Percentiles rank a stretch among this genome's conserved stretches.
phyloP scores from a whole-genome alignment of 495 filamentous ascomycete genomes.

The Massariosphaeria phaeospora region DNA sequence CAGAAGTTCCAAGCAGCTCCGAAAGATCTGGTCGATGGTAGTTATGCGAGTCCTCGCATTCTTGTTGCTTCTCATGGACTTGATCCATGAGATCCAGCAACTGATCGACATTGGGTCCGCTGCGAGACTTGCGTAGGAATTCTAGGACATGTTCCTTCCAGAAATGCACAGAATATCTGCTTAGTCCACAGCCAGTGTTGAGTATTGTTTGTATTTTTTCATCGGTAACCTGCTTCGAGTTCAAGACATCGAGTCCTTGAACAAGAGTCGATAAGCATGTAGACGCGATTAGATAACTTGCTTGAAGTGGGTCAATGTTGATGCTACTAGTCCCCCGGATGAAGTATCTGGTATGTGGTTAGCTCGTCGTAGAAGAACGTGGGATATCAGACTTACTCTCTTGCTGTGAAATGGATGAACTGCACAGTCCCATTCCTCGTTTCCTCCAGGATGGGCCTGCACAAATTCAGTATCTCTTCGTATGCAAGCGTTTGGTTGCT shows the following conservation, averaged over 20 bases:
- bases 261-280: neutral
- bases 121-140: neutral
- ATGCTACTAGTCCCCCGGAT: neutral
- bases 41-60: neutral
- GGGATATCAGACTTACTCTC: neutral
- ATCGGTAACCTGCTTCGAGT: neutral
- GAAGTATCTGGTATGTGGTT: neutral
- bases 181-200: neutral
- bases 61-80: neutral
- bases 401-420: neutral
- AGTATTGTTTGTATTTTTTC: neutral
- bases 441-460: neutral
- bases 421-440: neutral
- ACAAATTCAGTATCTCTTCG: neutral
- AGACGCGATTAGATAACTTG: neutral
- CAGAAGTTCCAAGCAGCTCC: too few relatives aligned
- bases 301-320: neutral
- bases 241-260: neutral
- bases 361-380: neutral
- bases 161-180: neutral
- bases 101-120: neutral
- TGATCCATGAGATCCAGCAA: neutral
- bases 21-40: too few relatives aligned
- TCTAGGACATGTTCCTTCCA: neutral
- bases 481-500: neutral